phyloP scores from a whole-genome alignment of 164 flowering plant genomes.

The Saururus chinensis region DNA sequence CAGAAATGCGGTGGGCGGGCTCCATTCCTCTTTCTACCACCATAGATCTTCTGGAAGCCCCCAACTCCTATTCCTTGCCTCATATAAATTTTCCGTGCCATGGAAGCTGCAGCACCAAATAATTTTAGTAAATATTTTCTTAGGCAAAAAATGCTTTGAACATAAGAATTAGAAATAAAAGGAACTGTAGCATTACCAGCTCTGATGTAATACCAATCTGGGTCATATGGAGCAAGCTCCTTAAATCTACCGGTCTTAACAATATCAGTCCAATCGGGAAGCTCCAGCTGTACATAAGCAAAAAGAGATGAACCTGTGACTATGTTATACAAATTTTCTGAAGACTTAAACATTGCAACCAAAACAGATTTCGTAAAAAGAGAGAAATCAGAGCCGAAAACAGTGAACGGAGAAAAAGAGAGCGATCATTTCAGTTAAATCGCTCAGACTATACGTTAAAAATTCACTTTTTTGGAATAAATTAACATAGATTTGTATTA shows the following conservation, averaged over 20 bases:
- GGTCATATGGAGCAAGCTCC: slow-evolving; percentile 91
- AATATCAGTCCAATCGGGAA: slow-evolving; percentile 81
- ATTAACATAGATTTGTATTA: no score
- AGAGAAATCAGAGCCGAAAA: background rate
- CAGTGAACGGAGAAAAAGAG: background rate
- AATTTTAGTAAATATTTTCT: background rate
- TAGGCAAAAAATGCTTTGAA: no score
- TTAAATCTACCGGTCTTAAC: slow-evolving; percentile 77
- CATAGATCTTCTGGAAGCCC: slow-evolving; percentile 77
- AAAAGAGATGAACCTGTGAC: no score
- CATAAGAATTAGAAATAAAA: background rate
- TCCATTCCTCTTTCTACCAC: slow-evolving; percentile 89
- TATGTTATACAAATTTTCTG: no score
- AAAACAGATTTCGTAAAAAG: no score
- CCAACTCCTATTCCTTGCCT: slow-evolving; percentile 91
- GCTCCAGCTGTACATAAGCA: slow-evolving; percentile 48
- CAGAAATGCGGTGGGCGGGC: slow-evolving; percentile 84
- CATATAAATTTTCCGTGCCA: slow-evolving; percentile 65
- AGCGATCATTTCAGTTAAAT: background rate
- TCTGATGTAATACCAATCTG: slow-evolving; percentile 84
- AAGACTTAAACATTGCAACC: no score
- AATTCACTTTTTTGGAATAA: no score
- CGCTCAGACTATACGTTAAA: no score
- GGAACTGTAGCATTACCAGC: slow-evolving; percentile 40
- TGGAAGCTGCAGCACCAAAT: slow-evolving; percentile 36